Percentiles rank a stretch among this genome's conserved stretches.
These are phyloP conservation scores for Candida golubevii DNA, from an alignment of 805 yeast species.

Conservation along the genomic window DNA sequence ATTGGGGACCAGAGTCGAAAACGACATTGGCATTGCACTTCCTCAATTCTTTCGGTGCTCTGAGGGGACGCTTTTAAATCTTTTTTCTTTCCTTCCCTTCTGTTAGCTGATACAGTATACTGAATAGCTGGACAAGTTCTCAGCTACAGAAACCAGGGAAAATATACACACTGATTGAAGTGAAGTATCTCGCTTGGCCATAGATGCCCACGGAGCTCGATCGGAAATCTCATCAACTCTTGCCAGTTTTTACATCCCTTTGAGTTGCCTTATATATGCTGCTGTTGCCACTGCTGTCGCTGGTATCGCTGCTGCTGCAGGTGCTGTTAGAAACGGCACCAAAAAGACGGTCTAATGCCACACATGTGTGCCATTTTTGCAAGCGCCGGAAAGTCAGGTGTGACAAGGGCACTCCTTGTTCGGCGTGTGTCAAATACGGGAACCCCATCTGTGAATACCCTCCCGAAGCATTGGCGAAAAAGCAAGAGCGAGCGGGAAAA, in stretches of 20 bases:
- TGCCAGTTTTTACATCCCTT: neutral
- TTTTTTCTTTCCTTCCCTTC: too few relatives aligned
- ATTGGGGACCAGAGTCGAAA: too few relatives aligned
- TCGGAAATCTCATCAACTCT: too few relatives aligned
- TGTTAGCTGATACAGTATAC: too few relatives aligned
- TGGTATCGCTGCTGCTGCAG: neutral
- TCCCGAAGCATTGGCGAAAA: slow-evolving; percentile 2
- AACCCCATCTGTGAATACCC: slow-evolving; percentile 28
- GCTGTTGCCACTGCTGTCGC: neutral
- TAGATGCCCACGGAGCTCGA: too few relatives aligned
- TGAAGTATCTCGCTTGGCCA: too few relatives aligned
- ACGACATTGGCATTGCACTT: too few relatives aligned
- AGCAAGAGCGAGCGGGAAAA: slow-evolving; percentile 2
- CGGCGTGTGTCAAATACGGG: slow-evolving; percentile 29
- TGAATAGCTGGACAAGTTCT: too few relatives aligned
- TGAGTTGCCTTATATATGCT: neutral
- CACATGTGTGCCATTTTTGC: slow-evolving; percentile 21
- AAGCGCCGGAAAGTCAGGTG: slow-evolving; percentile 21
- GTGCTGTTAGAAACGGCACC: slow-evolving; percentile 1
- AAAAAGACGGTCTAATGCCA: slow-evolving; percentile 7
- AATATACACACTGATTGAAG: too few relatives aligned
- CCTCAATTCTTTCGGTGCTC: too few relatives aligned
- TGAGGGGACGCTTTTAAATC: too few relatives aligned
- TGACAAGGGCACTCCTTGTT: slow-evolving; percentile 22
- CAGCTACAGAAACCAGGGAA: too few relatives aligned